These are phyloP conservation scores for Cutaneotrichosporon cyanovorans DNA, from an alignment of 1,284 basidiomycete genomes.

Conservation along the genomic window DNA sequence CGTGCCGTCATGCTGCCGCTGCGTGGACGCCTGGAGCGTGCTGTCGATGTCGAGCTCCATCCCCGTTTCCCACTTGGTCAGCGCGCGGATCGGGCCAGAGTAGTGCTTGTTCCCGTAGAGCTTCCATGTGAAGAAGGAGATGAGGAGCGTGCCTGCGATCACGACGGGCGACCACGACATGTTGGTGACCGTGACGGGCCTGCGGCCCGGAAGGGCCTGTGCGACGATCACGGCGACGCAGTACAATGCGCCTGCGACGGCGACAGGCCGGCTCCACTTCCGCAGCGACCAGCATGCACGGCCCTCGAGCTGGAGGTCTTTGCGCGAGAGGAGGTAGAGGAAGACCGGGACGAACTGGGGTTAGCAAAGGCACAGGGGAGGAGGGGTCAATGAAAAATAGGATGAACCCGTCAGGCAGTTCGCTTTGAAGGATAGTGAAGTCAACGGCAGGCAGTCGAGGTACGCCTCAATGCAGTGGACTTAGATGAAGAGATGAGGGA, in stretches of 20 bases:
- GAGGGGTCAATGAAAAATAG: too few species aligned
- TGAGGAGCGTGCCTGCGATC: constrained; percentile 29
- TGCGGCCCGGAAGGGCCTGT: constrained; percentile 30
- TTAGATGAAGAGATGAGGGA: too few species aligned
- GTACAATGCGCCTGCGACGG: constrained; percentile 27
- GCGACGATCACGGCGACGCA: constrained; percentile 27
- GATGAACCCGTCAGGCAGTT: too few species aligned
- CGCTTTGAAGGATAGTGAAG: background rate
- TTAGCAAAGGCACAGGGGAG: too few species aligned
- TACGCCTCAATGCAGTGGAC: too few species aligned
- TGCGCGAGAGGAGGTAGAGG: constrained; percentile 37
- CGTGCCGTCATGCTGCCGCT: background rate
- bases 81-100: constrained; percentile 41
- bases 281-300: constrained; percentile 41
- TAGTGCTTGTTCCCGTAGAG: constrained; percentile 29
- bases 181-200: constrained; percentile 29
- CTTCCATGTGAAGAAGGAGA: constrained; percentile 27
- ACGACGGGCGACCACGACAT: constrained; percentile 42
- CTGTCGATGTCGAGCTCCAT: constrained; percentile 39
- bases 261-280: constrained; percentile 33
- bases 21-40: constrained; percentile 14
- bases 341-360: constrained; percentile 26
- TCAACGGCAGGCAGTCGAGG: too few species aligned
- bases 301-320: constrained; percentile 39
- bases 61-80: constrained; percentile 46